Evolutionary conservation across 164 flowering plant genomes (phyloP), one percentile per base, ranked within the genome.

Genomic region (Macadamia integrifolia): DNA sequence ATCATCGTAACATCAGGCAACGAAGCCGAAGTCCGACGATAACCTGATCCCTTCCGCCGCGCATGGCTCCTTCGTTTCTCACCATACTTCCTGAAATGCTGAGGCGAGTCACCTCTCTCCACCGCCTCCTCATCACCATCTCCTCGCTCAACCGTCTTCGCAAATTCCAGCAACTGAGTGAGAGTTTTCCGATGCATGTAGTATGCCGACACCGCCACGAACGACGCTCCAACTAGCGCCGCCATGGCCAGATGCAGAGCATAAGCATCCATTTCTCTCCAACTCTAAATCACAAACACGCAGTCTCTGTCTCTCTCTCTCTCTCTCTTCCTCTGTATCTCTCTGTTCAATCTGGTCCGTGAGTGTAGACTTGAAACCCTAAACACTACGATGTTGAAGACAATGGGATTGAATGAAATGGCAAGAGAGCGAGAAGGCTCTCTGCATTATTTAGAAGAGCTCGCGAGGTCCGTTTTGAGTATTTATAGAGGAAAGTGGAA

Each of bases 171-270:
- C 31, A 93, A 58, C 79, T 88, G 92, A 49, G 79, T 71, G 61
- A 91, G 85, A 79, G 97, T 88, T 84, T 80, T 88, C 7, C 88
- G 71, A 79, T 93, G 96, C 96, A 93, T 89, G 66, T 81, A 87
- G 76, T 88, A 93, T 0, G 92, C 97, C 7, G 97, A 91, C 0
- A 93, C 91, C 0, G 97, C 97, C 48, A 93, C 94, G 31, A 91
- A 67, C 0, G 97, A 91, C 12, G 96, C 98, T 46, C 97, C 97
- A 3, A 88, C 80, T 14, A 93, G 80, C 14, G 97, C 97, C 76
- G 98, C 98, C 89, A 93, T 75, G 61, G 97, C 98, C 43, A 93
- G 77, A 70, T 91, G 94, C 7, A 89, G n/a, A 43, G 92, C 61
- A 52, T 89, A 85, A 2, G 81, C 9, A 18, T 93, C 98, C 97